These are phyloP conservation scores for Ceratocystis huliohia DNA, from an alignment of 2,329 filamentous ascomycete genomes.

Conservation along the genomic window DNA sequence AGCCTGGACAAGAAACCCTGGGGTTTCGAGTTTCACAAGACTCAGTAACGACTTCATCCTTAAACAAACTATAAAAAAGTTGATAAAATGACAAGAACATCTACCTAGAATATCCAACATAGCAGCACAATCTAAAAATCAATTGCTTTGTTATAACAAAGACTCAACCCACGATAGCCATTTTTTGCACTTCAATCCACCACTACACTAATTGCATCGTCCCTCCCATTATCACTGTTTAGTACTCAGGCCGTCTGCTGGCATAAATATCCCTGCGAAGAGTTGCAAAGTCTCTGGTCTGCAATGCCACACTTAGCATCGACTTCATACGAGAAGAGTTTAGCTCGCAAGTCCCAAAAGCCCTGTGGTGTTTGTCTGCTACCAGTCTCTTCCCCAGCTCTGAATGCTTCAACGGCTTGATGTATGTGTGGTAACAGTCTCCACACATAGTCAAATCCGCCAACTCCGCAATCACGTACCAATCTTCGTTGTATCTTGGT, in stretches of 20 bases:
- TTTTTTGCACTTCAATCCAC: neutral
- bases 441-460: conserved; percentile 74
- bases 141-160: neutral
- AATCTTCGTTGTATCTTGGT: conserved; percentile 50
- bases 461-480: conserved; percentile 66
- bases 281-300: conserved; percentile 12
- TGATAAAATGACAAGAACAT: neutral
- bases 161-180: neutral
- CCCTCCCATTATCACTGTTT: too few relatives aligned
- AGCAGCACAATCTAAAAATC: neutral
- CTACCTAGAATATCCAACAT: neutral
- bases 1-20: neutral
- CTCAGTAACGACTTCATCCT: neutral
- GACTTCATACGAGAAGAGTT: conserved; percentile 70
- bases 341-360: conserved; percentile 55
- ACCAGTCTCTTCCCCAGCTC: conserved; percentile 41
- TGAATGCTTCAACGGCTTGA: conserved; percentile 57
- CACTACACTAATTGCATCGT: conserved; percentile 1
- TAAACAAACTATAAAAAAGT: neutral
- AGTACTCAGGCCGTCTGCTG: conserved; percentile 12
- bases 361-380: conserved; percentile 49
- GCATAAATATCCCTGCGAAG: conserved; percentile 17
- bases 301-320: conserved; percentile 49
- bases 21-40: neutral
- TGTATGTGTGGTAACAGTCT: conserved; percentile 58